These are phyloP conservation scores for Rhizopus microsporus DNA, from an alignment of 371 early-diverging fungal genomes.

Conservation along the genomic window DNA sequence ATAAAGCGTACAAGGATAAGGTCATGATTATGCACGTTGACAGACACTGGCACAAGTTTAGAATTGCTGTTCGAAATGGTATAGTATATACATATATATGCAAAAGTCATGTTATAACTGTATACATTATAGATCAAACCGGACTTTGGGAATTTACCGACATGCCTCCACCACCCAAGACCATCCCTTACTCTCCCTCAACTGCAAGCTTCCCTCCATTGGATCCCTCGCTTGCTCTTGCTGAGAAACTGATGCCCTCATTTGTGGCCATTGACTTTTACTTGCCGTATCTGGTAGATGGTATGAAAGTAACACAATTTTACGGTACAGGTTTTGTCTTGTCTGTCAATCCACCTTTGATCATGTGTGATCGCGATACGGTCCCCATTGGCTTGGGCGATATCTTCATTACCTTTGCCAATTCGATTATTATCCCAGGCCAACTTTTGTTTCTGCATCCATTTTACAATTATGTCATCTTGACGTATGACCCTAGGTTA, in stretches of 20 bases:
- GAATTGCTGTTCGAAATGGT: conserved; percentile 80
- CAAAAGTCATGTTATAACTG: neutral
- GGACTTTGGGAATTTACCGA: conserved; percentile 84
- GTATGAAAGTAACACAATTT: conserved; percentile 60
- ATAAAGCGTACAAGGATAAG: conserved; percentile 67
- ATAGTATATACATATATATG: conserved; percentile 2
- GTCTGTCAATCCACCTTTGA: conserved; percentile 66
- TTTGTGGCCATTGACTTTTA: conserved; percentile 75
- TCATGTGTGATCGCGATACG: conserved; percentile 79
- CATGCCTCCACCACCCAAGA: conserved; percentile 63
- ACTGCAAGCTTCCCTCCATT: conserved; percentile 65
- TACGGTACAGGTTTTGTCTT: conserved; percentile 79
- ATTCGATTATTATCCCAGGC: conserved; percentile 75
- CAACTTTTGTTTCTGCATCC: conserved; percentile 77
- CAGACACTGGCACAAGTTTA: conserved; percentile 84
- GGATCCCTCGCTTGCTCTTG: conserved; percentile 62
- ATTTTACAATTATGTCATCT: conserved; percentile 79
- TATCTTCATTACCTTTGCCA: conserved; percentile 76
- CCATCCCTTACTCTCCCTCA: conserved; percentile 52
- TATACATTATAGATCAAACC: conserved; percentile 47
- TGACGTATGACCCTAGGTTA: conserved; percentile 72
- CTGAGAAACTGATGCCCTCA: conserved; percentile 66
- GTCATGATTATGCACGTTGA: conserved; percentile 85
- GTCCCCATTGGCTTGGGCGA: conserved; percentile 81
- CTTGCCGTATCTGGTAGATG: conserved; percentile 74